Percentiles rank a stretch among this genome's conserved stretches.
phyloP scores from a whole-genome alignment of 768 basidiomycete species.

The Leccinum variicolor region DNA sequence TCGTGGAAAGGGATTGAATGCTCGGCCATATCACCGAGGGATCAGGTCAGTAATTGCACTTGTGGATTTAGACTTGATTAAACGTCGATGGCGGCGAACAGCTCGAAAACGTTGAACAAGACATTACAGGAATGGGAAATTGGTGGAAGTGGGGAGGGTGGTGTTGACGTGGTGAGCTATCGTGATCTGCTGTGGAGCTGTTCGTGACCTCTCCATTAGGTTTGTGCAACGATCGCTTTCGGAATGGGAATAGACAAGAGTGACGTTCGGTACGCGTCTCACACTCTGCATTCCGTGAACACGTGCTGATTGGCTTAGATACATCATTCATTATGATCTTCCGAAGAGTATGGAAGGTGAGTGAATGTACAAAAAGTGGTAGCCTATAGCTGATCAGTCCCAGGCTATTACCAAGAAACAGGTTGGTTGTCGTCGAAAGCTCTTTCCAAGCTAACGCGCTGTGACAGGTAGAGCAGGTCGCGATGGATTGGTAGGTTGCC shows the following conservation, averaged over 20 bases:
- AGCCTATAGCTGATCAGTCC: not conserved
- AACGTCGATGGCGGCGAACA: conserved; percentile 19
- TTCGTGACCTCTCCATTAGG: conserved; percentile 35
- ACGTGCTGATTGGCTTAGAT: conserved; percentile 36
- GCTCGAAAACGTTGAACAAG: conserved; percentile 47
- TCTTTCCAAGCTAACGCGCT: conserved; percentile 1
- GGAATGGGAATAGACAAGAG: conserved; percentile 86
- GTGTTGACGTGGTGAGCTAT: conserved; percentile 59
- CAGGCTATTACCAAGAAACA: conserved; percentile 87
- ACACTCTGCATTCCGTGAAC: not conserved
- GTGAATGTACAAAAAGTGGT: not conserved
- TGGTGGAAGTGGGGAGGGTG: conserved; percentile 49
- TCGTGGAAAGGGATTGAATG: conserved; percentile 61
- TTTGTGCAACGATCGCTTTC: conserved; percentile 80
- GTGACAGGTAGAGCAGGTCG: conserved; percentile 70
- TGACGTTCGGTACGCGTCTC: conserved; percentile 54
- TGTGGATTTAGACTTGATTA: not conserved
- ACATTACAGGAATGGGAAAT: conserved; percentile 58
- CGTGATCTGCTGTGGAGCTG: not conserved
- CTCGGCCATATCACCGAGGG: conserved; percentile 74
- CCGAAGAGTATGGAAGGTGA: conserved; percentile 82
- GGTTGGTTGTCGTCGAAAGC: conserved; percentile 37
- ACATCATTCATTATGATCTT: conserved; percentile 78
- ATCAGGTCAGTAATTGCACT: conserved; percentile 40
- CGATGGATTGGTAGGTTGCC: conserved; percentile 59